phyloP scores from a whole-genome alignment of 2,329 filamentous ascomycete species.

The Basipetospora sp. region DNA sequence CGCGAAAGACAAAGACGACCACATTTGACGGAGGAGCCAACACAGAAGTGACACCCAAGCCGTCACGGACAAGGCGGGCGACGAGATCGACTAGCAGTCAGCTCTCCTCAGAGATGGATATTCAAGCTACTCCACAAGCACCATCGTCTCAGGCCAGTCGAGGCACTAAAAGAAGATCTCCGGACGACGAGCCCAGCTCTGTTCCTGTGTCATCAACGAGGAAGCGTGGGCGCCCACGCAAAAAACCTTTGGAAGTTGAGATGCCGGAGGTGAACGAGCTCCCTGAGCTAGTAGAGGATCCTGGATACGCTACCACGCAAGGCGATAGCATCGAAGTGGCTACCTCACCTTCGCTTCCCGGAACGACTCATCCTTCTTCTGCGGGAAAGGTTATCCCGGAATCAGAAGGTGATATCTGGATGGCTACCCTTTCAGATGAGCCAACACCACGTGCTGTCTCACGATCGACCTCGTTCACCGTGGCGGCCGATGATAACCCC shows the following conservation, averaged over 20 bases:
- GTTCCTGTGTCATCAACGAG: background rate
- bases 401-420: conserved; percentile 32
- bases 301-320: background rate
- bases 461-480: conserved; percentile 5
- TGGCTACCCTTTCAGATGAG: conserved; percentile 26
- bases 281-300: conserved; percentile 1
- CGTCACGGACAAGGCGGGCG: background rate
- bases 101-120: background rate
- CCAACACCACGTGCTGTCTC: conserved; percentile 19
- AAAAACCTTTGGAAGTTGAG: conserved; percentile 2
- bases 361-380: too few relatives aligned
- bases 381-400: too few relatives aligned
- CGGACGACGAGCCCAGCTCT: background rate
- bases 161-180: conserved; percentile 1
- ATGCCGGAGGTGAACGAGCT: background rate
- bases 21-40: background rate
- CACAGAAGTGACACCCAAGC: background rate
- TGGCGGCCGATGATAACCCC: background rate
- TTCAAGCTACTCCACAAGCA: background rate
- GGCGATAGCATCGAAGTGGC: background rate
- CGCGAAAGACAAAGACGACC: background rate
- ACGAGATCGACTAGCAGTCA: background rate
- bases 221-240: conserved; percentile 4
- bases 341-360: background rate
- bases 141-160: conserved; percentile 1